Base-by-base conservation (phyloP, 805 yeast genomes). In the Scheffersomyces coipomensis region DNA sequence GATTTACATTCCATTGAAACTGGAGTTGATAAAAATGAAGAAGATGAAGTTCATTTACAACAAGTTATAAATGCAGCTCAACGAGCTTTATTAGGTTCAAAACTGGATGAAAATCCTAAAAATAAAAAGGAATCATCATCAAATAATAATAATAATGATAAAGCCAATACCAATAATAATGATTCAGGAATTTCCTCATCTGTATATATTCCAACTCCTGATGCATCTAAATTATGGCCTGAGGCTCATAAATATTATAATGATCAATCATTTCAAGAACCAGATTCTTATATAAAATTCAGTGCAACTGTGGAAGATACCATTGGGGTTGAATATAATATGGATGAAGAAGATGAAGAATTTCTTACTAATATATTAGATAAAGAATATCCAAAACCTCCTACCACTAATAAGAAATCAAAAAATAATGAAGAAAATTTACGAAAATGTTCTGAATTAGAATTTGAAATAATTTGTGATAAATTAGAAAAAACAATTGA, bases 231-330 rank as follows among this genome's bases (percentile, higher is more conserved):
- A 48, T 68, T 78, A 16, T 90, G 97, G 97, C 61, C 67, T 3
- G 96, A 87, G 18, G 95, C 88, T 29, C 52, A 68, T 6, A 76
- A 82, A 49, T 89, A 76, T 62, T 93, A 93, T 58, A 64, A 64
- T 13, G 84, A 85, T 25, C 55, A 52, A 29, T 62, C 69, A 18
- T 91, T 86, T 61, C 59, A 59, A 3, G 83, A 81, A 45, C 96
- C 98, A 0, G 79, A 79, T 16, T 72, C 85, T 9, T 91, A 89
- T 58, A 86, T 93, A 40, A 84, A 88, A 51, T 87, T 87, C 51
- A 85, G 95, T 30, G 95, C 96, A 4, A 91, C 97, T 0, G 93
- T 91, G n/a, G 98, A 93, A 55, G 98, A 93, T 58, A 86, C 95
- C 17, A 73, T 81, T 15, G 97, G 97, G 1, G 80, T 85, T 33